A percentile compares a stretch with the other conserved stretches of the same genome.
phyloP scores from a whole-genome alignment of 495 filamentous ascomycete species.

The Letharia lupina region DNA sequence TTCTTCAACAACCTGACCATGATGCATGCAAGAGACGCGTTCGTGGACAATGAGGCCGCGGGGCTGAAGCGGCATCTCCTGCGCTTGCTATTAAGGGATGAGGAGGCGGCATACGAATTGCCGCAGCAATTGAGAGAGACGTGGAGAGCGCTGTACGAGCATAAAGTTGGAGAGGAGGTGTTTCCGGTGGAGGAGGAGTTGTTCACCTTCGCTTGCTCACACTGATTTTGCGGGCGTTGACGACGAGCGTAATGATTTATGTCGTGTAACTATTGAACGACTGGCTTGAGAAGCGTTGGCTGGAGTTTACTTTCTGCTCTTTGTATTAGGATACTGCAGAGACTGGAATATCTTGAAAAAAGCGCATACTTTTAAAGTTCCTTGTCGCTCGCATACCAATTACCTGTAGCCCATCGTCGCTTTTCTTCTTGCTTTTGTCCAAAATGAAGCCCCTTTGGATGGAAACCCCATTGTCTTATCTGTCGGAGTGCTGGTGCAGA shows the following conservation, averaged over 20 bases:
- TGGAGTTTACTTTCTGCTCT: not conserved
- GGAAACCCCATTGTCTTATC: no score
- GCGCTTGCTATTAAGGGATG: slow-evolving; percentile 9
- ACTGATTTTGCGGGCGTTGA: not conserved
- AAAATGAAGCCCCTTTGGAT: no score
- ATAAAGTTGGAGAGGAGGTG: slow-evolving; percentile 6
- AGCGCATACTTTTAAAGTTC: not conserved
- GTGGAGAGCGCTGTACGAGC: slow-evolving; percentile 11
- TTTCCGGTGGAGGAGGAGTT: slow-evolving; percentile 13
- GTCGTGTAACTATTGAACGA: not conserved
- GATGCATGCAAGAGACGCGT: slow-evolving; percentile 14
- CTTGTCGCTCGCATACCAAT: no score
- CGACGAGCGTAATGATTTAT: no score
- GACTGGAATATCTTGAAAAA: not conserved
- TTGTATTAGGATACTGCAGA: no score
- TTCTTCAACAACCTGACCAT: slow-evolving; percentile 16
- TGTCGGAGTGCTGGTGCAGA: no score
- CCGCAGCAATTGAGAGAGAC: slow-evolving; percentile 8
- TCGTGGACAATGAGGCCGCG: slow-evolving; percentile 6
- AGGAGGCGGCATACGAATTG: slow-evolving; percentile 4
- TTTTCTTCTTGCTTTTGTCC: no score
- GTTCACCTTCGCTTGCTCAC: slow-evolving; percentile 9
- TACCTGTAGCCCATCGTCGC: no score
- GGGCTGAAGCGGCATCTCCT: slow-evolving; percentile 12
- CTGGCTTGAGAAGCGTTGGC: not conserved